These are phyloP conservation scores for Wickerhamiella parazyma DNA, from an alignment of 805 yeast genomes.

Conservation along the genomic window DNA sequence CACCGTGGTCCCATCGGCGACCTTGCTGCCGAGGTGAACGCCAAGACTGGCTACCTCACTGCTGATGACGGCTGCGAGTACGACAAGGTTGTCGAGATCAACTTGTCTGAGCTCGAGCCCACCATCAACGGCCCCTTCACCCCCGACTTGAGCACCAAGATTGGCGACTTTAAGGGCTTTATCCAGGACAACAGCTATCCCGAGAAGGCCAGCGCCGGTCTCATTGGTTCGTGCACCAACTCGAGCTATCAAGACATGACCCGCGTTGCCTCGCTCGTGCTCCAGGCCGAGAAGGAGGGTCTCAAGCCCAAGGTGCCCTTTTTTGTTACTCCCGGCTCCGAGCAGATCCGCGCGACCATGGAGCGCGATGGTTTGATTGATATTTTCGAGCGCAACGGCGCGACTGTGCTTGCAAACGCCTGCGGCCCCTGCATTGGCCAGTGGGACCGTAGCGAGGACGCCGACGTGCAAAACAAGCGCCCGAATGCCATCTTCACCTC, in stretches of 20 bases:
- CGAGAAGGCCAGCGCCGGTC: conserved; percentile 69
- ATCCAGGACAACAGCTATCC: conserved; percentile 79
- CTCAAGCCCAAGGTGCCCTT: conserved; percentile 82
- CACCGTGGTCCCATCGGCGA: conserved; percentile 72
- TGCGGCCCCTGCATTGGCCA: conserved; percentile 99
- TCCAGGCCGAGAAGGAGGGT: conserved; percentile 77
- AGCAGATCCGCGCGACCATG: conserved; percentile 92
- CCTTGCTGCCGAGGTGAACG: conserved; percentile 51
- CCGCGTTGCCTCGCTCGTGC: conserved; percentile 80
- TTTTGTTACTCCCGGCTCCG: conserved; percentile 96
- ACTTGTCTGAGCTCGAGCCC: conserved; percentile 79
- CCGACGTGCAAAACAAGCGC: conserved; percentile 54
- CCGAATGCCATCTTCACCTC: conserved; percentile 88
- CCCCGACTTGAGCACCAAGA: conserved; percentile 91
- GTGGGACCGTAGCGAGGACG: conserved; percentile 70
- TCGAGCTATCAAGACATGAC: conserved; percentile 98
- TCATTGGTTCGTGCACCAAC: conserved; percentile 97
- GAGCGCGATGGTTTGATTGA: conserved; percentile 86
- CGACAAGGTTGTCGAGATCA: conserved; percentile 83
- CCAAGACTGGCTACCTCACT: conserved; percentile 44
- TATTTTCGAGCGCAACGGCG: conserved; percentile 76
- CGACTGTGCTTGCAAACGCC: conserved; percentile 87
- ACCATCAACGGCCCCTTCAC: conserved; percentile 97
- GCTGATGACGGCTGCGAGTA: conserved; percentile 86
- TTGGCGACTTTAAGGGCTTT: conserved; percentile 63